Conservation (phyloP, 345 rosid genomes). For the Clausena lansium region DNA sequence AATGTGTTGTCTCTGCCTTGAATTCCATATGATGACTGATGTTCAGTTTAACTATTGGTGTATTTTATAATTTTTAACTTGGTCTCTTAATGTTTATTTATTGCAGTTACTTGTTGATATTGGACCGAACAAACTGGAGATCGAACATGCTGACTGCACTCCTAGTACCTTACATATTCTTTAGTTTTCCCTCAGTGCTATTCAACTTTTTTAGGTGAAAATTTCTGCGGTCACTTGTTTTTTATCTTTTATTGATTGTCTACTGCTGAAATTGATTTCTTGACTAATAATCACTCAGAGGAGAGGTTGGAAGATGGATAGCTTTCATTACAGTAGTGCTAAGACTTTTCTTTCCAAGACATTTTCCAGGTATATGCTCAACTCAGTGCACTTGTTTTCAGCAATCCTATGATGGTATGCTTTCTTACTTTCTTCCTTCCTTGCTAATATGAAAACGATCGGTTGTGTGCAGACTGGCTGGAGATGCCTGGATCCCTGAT, state of each 20-base stretch:
- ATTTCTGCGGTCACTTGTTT: background rate
- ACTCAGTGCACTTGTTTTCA: background rate
- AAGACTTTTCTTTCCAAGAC: constrained; percentile 73
- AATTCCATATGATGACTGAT: too few relatives aligned
- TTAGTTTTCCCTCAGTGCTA: constrained; percentile 68
- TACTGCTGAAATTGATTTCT: background rate
- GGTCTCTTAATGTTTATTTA: constrained; percentile 2
- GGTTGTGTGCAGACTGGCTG: constrained; percentile 47
- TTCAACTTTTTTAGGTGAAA: constrained; percentile 74
- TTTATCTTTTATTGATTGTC: background rate
- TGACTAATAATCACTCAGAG: constrained; percentile 35
- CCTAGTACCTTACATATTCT: constrained; percentile 80
- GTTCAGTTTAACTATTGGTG: too few relatives aligned
- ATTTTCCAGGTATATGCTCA: constrained; percentile 63
- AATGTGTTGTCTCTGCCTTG: background rate
- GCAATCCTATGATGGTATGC: background rate
- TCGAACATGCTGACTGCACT: constrained; percentile 90
- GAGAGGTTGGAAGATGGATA: constrained; percentile 89
- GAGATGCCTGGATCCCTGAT: constrained; percentile 80
- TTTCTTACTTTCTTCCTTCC: background rate
- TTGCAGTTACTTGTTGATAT: constrained; percentile 72
- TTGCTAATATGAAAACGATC: background rate
- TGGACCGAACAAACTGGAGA: constrained; percentile 96
- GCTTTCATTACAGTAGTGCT: constrained; percentile 71
- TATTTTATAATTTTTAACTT: background rate